A percentile compares a stretch with the other conserved stretches of the same genome.
phyloP scores from a whole-genome alignment of 257 asterid genomes.

The Eucommia ulmoides region DNA sequence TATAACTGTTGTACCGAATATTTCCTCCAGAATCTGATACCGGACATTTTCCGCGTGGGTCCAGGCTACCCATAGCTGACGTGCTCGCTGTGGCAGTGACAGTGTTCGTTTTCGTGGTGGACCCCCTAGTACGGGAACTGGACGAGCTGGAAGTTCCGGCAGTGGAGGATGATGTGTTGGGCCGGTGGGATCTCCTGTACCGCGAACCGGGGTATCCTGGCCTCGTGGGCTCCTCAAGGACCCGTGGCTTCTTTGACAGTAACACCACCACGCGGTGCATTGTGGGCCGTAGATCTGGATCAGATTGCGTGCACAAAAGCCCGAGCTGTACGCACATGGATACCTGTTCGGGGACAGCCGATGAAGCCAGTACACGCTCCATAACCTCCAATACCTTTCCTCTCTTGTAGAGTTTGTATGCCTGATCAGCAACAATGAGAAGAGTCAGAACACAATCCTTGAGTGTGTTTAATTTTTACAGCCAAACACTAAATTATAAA shows the following conservation, averaged over 20 bases:
- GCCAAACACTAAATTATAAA: too few relatives aligned
- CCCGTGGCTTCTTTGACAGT: constrained; percentile 55
- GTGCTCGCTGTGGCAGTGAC: constrained; percentile 26
- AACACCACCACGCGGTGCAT: constrained; percentile 67
- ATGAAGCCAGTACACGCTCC: constrained; percentile 51
- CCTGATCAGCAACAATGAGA: too few relatives aligned
- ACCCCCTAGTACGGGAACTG: constrained; percentile 29
- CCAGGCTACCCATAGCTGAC: constrained; percentile 19
- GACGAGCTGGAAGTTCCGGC: constrained; percentile 41
- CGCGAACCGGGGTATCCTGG: constrained; percentile 69
- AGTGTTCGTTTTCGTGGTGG: constrained; percentile 26
- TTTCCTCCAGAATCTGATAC: too few relatives aligned
- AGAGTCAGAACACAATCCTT: too few relatives aligned
- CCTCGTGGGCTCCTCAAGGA: constrained; percentile 61
- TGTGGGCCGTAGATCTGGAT: constrained; percentile 58
- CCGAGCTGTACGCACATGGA: constrained; percentile 46
- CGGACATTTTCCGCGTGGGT: constrained; percentile 47
- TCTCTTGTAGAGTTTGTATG: constrained; percentile 69
- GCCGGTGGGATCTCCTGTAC: constrained; percentile 26
- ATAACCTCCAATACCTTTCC: constrained; percentile 42
- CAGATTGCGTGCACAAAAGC: constrained; percentile 69
- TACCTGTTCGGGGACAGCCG: constrained; percentile 42
- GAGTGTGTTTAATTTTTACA: too few relatives aligned
- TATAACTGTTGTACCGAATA: too few relatives aligned
- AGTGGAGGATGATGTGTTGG: constrained; percentile 20